Evolutionary conservation across 1,284 basidiomycete species (phyloP).

Genomic region (Sporisorium reilianum): DNA sequence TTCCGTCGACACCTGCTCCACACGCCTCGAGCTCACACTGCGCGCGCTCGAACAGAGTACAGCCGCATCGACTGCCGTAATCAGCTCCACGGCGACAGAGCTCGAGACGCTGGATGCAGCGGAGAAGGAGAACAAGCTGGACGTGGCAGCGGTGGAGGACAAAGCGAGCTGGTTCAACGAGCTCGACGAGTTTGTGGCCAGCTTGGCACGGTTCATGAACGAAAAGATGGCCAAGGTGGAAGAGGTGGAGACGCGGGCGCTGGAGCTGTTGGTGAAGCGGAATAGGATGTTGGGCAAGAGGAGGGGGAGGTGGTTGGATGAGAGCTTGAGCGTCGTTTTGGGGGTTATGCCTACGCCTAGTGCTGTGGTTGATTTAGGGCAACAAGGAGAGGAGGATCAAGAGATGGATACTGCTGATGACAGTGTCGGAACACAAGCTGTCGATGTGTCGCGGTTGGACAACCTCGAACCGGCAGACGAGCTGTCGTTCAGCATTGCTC

Average conservation of each 20-base stretch:
- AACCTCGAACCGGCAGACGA: slow-evolving; percentile 25
- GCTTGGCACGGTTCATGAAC: slow-evolving; percentile 60
- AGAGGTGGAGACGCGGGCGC: slow-evolving; percentile 50
- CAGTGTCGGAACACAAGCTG: background rate
- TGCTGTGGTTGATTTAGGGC: slow-evolving; percentile 30
- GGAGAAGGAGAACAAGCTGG: slow-evolving; percentile 50
- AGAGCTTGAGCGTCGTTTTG: slow-evolving; percentile 34
- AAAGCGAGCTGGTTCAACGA: slow-evolving; percentile 63
- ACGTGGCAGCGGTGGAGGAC: slow-evolving; percentile 49
- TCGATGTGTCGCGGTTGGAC: slow-evolving; percentile 8
- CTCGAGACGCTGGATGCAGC: slow-evolving; percentile 46
- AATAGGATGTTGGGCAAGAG: slow-evolving; percentile 27
- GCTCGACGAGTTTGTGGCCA: slow-evolving; percentile 56
- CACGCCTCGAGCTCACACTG: slow-evolving; percentile 43
- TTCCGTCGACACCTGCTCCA: slow-evolving; percentile 48
- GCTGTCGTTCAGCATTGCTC: slow-evolving; percentile 36
- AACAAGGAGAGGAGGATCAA: background rate
- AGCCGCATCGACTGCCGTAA: slow-evolving; percentile 27
- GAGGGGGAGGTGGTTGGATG: slow-evolving; percentile 42
- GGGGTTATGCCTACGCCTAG: slow-evolving; percentile 25
- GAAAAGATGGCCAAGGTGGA: slow-evolving; percentile 55
- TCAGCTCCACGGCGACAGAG: slow-evolving; percentile 26
- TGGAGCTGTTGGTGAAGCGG: slow-evolving; percentile 37
- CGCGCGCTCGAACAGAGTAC: slow-evolving; percentile 40
- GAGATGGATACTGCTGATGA: background rate